Conservation (phyloP, 2,329 filamentous ascomycete genomes). For the Diatrype stigma region DNA sequence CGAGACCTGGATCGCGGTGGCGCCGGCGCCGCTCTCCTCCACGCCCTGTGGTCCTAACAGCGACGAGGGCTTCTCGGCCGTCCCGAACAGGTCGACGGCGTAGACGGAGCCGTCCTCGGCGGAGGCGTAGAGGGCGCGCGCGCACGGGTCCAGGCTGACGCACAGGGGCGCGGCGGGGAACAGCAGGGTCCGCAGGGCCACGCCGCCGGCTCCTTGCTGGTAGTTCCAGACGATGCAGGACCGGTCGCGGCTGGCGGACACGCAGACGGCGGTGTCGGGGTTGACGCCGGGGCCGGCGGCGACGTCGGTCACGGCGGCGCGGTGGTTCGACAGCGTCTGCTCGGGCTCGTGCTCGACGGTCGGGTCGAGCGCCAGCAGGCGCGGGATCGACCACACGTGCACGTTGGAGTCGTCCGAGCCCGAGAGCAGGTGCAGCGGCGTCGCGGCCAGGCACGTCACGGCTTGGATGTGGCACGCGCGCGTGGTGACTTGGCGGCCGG, state of each 20-base stretch:
- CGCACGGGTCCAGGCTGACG: constrained; percentile 73
- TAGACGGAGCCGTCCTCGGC: constrained; percentile 79
- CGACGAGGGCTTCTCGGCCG: constrained; percentile 49
- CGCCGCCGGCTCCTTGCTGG: constrained; percentile 68
- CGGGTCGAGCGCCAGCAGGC: constrained; percentile 60
- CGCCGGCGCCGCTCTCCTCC: constrained; percentile 52
- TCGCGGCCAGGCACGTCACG: constrained; percentile 70
- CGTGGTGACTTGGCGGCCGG: constrained; percentile 72
- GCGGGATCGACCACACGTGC: constrained; percentile 83
- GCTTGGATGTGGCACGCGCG: constrained; percentile 75
- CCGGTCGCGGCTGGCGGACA: constrained; percentile 81
- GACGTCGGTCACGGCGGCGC: constrained; percentile 66
- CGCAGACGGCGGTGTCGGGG: constrained; percentile 69
- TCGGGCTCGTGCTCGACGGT: constrained; percentile 63
- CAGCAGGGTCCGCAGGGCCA: constrained; percentile 74
- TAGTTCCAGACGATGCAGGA: constrained; percentile 94
- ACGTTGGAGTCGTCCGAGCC: constrained; percentile 84
- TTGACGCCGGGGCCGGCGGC: constrained; percentile 62
- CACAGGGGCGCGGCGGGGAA: constrained; percentile 71
- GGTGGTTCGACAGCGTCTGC: constrained; percentile 73
- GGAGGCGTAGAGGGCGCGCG: constrained; percentile 76
- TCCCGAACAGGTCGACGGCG: constrained; percentile 67
- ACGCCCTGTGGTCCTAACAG: constrained; percentile 49
- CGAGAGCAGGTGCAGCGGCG: constrained; percentile 69
- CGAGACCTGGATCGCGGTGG: constrained; percentile 53